These are phyloP conservation scores for Erysiphe pulchra DNA, from an alignment of 2,329 filamentous ascomycete species.

Conservation along the genomic window DNA sequence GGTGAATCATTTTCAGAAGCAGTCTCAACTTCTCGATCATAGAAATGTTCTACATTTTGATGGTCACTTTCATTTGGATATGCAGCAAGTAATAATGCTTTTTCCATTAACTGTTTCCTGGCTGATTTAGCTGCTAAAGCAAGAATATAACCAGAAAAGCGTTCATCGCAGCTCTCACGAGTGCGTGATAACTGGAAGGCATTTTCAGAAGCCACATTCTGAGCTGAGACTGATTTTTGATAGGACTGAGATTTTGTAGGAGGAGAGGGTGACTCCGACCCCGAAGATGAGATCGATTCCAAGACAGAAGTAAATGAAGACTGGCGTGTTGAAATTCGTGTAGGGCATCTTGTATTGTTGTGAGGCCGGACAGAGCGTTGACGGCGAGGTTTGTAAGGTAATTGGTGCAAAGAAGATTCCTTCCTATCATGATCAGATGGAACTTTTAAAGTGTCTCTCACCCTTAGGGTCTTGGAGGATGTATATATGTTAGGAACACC, in stretches of 20 bases:
- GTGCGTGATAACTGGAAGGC: slow-evolving; percentile 19
- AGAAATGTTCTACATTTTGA: slow-evolving; percentile 14
- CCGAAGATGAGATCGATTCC: slow-evolving; percentile 13
- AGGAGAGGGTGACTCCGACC: slow-evolving; percentile 12
- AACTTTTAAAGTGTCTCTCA: no score
- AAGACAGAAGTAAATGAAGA: slow-evolving; percentile 18
- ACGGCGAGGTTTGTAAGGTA: slow-evolving; percentile 15
- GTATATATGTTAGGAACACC: slow-evolving; percentile 13
- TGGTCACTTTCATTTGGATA: slow-evolving; percentile 38
- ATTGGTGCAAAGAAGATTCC: not conserved
- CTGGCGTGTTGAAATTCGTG: slow-evolving; percentile 9
- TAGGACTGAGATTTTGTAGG: slow-evolving; percentile 12
- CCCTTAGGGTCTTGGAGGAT: slow-evolving; percentile 4
- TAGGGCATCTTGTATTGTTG: slow-evolving; percentile 17
- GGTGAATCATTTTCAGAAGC: slow-evolving; percentile 12
- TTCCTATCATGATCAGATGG: no score
- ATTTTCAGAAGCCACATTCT: slow-evolving; percentile 8
- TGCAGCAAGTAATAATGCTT: slow-evolving; percentile 35
- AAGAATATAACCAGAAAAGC: slow-evolving; percentile 51
- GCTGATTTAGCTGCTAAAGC: slow-evolving; percentile 58
- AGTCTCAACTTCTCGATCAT: slow-evolving; percentile 12
- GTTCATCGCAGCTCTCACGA: slow-evolving; percentile 49
- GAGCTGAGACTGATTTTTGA: slow-evolving; percentile 10
- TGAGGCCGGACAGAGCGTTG: slow-evolving; percentile 18
- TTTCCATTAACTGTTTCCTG: slow-evolving; percentile 53